These are phyloP conservation scores for Eutypella sp. DNA, from an alignment of 2,329 filamentous ascomycete genomes.

Conservation along the genomic window DNA sequence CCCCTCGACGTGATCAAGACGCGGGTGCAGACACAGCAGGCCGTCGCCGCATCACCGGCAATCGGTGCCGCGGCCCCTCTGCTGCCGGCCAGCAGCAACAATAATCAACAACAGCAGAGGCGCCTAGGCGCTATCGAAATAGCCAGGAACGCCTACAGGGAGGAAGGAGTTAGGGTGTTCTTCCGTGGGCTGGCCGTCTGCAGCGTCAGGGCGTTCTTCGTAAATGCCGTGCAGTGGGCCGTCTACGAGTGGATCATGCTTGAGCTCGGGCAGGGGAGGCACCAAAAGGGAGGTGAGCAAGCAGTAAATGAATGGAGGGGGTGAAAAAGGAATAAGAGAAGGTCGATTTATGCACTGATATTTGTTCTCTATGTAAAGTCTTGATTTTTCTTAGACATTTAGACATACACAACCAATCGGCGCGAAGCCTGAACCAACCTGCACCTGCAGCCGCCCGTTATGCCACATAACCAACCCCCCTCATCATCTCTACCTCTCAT, in stretches of 20 bases:
- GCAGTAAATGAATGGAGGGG: neutral
- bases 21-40: slow-evolving; percentile 79
- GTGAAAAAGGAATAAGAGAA: neutral
- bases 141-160: slow-evolving; percentile 59
- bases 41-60: slow-evolving; percentile 19
- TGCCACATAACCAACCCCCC: neutral
- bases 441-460: neutral
- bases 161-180: slow-evolving; percentile 58
- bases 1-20: slow-evolving; percentile 92
- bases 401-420: no score
- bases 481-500: neutral
- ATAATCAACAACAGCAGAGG: slow-evolving; percentile 14
- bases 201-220: slow-evolving; percentile 79
- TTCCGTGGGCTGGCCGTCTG: slow-evolving; percentile 75
- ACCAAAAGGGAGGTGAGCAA: slow-evolving; percentile 5
- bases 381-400: no score
- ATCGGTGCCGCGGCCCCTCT: slow-evolving; percentile 20
- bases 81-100: slow-evolving; percentile 25
- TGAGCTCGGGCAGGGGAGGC: slow-evolving; percentile 38
- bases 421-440: neutral
- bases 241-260: slow-evolving; percentile 86
- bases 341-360: neutral
- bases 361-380: no score
- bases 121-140: slow-evolving; percentile 56
- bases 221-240: slow-evolving; percentile 91